Conservation (phyloP, 495 filamentous ascomycete genomes). For the Neurospora pannonica region DNA sequence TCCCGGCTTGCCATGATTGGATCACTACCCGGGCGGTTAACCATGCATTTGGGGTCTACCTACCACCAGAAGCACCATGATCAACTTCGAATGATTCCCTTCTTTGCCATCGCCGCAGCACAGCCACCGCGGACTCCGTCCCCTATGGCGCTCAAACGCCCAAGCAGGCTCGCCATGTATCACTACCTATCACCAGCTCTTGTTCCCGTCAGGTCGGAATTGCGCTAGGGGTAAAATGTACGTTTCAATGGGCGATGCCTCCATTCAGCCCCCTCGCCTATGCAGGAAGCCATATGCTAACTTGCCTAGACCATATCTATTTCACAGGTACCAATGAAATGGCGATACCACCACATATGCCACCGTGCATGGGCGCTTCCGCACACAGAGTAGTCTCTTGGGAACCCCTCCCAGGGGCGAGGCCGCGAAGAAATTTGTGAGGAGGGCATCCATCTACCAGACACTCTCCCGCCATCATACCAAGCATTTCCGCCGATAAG, state of each 20-base stretch:
- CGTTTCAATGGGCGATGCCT: background rate
- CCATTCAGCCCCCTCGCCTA: background rate
- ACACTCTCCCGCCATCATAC: background rate
- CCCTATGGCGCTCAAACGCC: background rate
- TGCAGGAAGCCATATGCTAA: background rate
- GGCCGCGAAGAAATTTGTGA: background rate
- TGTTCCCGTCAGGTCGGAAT: background rate
- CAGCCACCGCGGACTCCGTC: background rate
- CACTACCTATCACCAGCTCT: background rate
- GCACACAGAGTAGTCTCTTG: background rate
- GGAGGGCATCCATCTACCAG: no score
- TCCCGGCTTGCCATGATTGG: background rate
- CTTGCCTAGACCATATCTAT: background rate
- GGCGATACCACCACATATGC: background rate
- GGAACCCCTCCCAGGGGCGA: background rate
- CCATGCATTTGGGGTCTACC: background rate
- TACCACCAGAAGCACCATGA: background rate
- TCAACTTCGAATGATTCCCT: background rate
- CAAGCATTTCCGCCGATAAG: background rate
- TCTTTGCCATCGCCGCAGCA: background rate
- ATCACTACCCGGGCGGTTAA: background rate
- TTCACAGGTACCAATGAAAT: background rate
- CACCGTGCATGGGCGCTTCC: background rate
- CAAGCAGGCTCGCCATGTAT: background rate
- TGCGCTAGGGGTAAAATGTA: background rate